Evolutionary conservation across 2,329 filamentous ascomycete genomes (phyloP), one percentile per base, ranked within the genome.

Genomic region (Arachnopeziza araneosa): DNA sequence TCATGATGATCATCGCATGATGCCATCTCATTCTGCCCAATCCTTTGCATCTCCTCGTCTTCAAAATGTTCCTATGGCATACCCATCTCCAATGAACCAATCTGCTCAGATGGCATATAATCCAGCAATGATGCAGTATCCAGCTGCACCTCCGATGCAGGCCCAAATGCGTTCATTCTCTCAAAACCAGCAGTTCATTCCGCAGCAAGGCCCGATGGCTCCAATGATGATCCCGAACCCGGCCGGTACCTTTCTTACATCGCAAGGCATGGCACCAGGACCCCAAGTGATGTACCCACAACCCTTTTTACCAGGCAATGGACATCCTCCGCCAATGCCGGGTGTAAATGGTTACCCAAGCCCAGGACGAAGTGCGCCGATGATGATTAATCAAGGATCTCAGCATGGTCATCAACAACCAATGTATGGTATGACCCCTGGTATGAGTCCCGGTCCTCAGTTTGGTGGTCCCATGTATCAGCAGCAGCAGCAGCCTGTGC

Each of bases 311-410:
- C 87, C 75, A 32, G 77, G 75, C 24, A 77, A 77, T 50, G 81
- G 79, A 1, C 80, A 80, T 21, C 83, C 82, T 26, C 83, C 85
- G 66, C 75, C 77, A 9, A 81, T 85, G 58, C 84, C 88, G 22
- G 89, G 84, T 51, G 80, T 84, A 8, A 89, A 87, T 67, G 91
- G 91, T 19, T 96, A 90, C 70, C 90, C 91, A n/a, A 97, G 93
- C 72, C 93, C 93, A 0, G 87, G 91, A 59, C 85, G 92, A 54
- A 86, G 87, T 26, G 91, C 95, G 14, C 88, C 91, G 1, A 91
- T 96, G 87, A 98, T 98, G 93, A 90, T 88, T 69, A 93, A 93
- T 66, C 91, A 96, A 76, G 91, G 91, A 58, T 97, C 93, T 26
- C 93, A 97, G 70, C 93, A 96, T 73, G 92, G 93, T 50, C 91